phyloP scores from a whole-genome alignment of 148 eudicot species.

The Silene uniflora region DNA sequence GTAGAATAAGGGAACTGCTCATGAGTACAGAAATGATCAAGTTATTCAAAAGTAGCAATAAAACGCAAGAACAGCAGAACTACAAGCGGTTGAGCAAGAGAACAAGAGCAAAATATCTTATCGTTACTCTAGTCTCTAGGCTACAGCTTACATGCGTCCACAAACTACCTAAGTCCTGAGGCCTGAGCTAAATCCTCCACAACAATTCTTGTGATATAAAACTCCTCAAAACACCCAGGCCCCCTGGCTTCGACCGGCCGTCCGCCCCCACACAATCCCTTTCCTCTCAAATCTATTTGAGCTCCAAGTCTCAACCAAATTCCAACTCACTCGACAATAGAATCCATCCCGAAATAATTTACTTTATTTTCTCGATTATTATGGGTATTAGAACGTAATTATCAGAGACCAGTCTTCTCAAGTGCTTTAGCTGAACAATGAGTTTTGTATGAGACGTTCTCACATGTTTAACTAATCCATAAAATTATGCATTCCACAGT shows the following conservation, averaged over 20 bases:
- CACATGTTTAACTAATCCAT: no score
- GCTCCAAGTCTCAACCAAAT: no score
- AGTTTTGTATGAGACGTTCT: not conserved
- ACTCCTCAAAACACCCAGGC: not conserved
- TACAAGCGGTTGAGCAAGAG: not conserved
- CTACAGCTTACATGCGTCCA: not conserved
- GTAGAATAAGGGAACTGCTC: slow-evolving; percentile 7
- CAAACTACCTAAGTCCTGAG: not conserved
- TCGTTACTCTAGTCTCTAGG: not conserved
- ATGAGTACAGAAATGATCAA: not conserved
- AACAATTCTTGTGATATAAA: not conserved
- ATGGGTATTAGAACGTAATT: no score
- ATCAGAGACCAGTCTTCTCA: not conserved
- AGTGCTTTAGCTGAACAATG: no score
- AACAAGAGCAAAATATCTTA: not conserved
- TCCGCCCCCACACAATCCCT: no score
- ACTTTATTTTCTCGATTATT: no score
- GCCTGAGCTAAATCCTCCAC: not conserved
- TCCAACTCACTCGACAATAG: no score
- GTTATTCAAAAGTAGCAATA: not conserved
- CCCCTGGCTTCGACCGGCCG: no score
- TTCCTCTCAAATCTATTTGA: no score
- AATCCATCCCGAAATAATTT: no score
- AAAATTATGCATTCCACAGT: not conserved
- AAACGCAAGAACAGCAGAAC: not conserved